phyloP scores from a whole-genome alignment of 257 asterid genomes.

The Linderniella brevidens region DNA sequence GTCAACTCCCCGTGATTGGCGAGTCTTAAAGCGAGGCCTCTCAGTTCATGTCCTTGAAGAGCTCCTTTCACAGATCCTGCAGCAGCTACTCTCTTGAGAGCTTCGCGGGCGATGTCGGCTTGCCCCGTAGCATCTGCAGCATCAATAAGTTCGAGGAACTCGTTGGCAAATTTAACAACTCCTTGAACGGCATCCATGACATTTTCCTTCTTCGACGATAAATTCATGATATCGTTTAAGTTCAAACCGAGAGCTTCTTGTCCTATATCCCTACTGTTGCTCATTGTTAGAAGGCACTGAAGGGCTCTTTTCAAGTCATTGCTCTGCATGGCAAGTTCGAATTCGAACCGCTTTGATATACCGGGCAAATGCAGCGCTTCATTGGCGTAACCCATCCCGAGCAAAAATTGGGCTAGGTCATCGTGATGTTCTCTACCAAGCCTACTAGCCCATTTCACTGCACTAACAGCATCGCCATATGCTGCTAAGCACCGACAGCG shows the following conservation, averaged over 20 bases:
- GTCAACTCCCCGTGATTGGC: conserved; percentile 98
- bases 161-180: conserved; percentile 82
- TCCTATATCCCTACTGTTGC: conserved; percentile 95
- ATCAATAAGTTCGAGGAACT: conserved; percentile 81
- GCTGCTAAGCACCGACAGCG: conserved; percentile 99
- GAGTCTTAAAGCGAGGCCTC: conserved; percentile 90
- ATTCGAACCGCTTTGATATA: conserved; percentile 86
- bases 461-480: conserved; percentile 97
- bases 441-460: conserved; percentile 98
- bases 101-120: conserved; percentile 95
- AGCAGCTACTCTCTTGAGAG: conserved; percentile 93
- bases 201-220: conserved; percentile 72
- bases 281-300: conserved; percentile 89
- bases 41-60: conserved; percentile 68
- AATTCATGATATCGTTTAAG: conserved; percentile 78
- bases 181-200: conserved; percentile 97
- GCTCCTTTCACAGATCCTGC: conserved; percentile 99
- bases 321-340: conserved; percentile 96
- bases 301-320: conserved; percentile 85
- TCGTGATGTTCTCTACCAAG: conserved; percentile 98
- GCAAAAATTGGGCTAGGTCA: conserved; percentile 95
- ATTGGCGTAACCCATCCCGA: conserved; percentile 99
- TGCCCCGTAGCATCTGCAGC: conserved; percentile 99
- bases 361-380: conserved; percentile 99
- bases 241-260: conserved; percentile 89